These are phyloP conservation scores for Aspergillus intermedius DNA, from an alignment of 2,329 filamentous ascomycete genomes.

Conservation along the genomic window DNA sequence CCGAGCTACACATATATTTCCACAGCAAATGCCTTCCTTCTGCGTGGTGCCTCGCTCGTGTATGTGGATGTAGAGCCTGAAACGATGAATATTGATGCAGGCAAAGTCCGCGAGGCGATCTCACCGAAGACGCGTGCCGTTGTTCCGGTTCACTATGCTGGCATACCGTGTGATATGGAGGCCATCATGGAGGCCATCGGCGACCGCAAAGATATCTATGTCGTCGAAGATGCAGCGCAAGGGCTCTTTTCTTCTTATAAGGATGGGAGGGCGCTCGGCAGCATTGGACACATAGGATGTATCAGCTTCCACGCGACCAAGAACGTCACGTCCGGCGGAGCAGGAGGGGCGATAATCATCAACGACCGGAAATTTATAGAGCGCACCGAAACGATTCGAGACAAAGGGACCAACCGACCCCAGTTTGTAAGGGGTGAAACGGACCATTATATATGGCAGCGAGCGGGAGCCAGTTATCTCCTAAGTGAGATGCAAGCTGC, in stretches of 20 bases:
- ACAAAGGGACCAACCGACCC: conserved; percentile 8
- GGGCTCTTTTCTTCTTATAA: conserved; percentile 7
- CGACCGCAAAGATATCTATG: conserved; percentile 1
- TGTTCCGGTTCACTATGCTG: conserved; percentile 12
- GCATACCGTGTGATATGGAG: conserved; percentile 11
- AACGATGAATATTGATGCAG: conserved; percentile 9
- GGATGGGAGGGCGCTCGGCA: conserved; percentile 7
- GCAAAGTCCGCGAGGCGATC: conserved; percentile 4
- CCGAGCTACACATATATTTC: conserved; percentile 12
- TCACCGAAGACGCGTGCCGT: conserved; percentile 8
- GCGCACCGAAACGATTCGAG: conserved; percentile 5
- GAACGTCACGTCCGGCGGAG: conserved; percentile 10
- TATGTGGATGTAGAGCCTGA: conserved; percentile 10
- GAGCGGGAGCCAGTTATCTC: conserved; percentile 4
- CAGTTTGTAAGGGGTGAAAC: conserved; percentile 8
- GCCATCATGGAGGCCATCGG: conserved; percentile 5
- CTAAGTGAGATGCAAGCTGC: conserved; percentile 10
- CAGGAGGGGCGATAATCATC: conserved; percentile 10
- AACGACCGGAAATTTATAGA: conserved; percentile 6
- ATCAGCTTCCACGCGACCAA: conserved; percentile 14
- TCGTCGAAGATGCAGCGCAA: conserved; percentile 12
- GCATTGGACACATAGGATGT: conserved; percentile 11
- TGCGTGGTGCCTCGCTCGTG: conserved; percentile 6
- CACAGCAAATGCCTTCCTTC: conserved; percentile 11
- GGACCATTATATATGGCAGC: conserved; percentile 7